Evolutionary conservation across 495 filamentous ascomycete species (phyloP), one percentile per base, ranked within the genome.

Genomic region (Amphirosellinia nigrospora): DNA sequence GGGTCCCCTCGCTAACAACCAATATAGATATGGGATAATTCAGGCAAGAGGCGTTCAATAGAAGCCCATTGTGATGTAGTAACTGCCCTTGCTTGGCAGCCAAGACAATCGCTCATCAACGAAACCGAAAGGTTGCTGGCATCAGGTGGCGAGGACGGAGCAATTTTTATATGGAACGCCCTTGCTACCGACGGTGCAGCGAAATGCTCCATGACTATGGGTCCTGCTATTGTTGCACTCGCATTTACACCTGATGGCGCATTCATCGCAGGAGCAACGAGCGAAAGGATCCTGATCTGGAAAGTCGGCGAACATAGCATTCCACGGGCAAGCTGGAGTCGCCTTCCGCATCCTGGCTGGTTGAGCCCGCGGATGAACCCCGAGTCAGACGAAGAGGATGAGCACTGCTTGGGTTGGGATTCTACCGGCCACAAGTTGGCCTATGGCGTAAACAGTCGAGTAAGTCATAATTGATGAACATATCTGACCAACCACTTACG

Each of bases 161-260:
- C 85, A 41, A 88, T 93, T 66, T 85, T 86, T 68, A 82, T 93
- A 32, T 94, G 91, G 91, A 87, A 90, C 71, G 85, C 87, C 15
- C 79, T 82, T n/a, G 80, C 79, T n/a, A 26, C 68, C 23, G 86
- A 90, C 30, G 79, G 86, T 53, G 87, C 88, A 46, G 77, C 84
- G 0, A 88, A 85, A 70, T 85, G 83, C 58, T 84, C 84, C 28
- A 89, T 91, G 79, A 86, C 84, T 5, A 88, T 89, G 73, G 82
- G 83, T 0, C 79, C 79, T 2, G 86, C 90, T 0, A 88, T 90
- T 46, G 81, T 90, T 45, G 86, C 87, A 13, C 81, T 92, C 50
- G 83, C 88, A 15, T 92, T 93, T 70, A 91, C 90, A 0, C 90
- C 92, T 0, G 91, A 94, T 71, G 92, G 92, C 13, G 87, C 85